Base-by-base conservation (phyloP, 176 grass and related monocot genomes). In the Rhipidocladum racemiflorum region DNA sequence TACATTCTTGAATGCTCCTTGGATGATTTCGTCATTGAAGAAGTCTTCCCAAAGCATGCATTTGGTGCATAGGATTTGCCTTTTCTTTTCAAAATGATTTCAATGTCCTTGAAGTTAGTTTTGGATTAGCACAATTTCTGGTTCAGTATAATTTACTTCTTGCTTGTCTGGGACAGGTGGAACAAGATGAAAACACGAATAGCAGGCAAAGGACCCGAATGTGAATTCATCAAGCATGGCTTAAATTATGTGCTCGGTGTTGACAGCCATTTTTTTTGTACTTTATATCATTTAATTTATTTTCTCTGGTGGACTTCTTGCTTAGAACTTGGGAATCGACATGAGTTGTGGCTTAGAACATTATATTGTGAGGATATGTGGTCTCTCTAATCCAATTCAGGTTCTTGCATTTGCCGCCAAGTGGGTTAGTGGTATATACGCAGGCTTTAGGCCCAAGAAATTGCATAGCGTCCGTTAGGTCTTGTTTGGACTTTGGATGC, bases 151-250 rank as follows among this genome's bases (percentile, higher is more conserved):
- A 59, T 24, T 68, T 79, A 12, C 74, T 57, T 72, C 1, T 79
- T 73, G 0, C 51, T 10, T 61, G 4, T 63, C 20, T 59, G 3
- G 34, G 25, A 55, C 53, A 89, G 87, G 82, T 89, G 34, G 87
- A 89, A 60, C 68, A 80, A 54, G 82, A 89, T 10, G 87, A 89
- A 7, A 76, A 89, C 6, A 75, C 10, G 12, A 61, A 49, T 35
- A 36, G 21, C 35, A 85, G 70, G 62, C 76, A 61, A 74, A 85
- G 61, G 75, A 68, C 18, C 1, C 24, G 18, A 11, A 76, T 85
- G 70, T 85, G 76, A 89, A 20, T 45, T 70, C 2, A 24, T 21
- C 9, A 75, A 70, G 28, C 43, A 30, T 20, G 35, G n/a, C 68
- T 79, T 48, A 11, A 27, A 27, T 80, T 54, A 43, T 25, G n/a